phyloP scores from a whole-genome alignment of 257 asterid genomes.

The Jasminum sambac region DNA sequence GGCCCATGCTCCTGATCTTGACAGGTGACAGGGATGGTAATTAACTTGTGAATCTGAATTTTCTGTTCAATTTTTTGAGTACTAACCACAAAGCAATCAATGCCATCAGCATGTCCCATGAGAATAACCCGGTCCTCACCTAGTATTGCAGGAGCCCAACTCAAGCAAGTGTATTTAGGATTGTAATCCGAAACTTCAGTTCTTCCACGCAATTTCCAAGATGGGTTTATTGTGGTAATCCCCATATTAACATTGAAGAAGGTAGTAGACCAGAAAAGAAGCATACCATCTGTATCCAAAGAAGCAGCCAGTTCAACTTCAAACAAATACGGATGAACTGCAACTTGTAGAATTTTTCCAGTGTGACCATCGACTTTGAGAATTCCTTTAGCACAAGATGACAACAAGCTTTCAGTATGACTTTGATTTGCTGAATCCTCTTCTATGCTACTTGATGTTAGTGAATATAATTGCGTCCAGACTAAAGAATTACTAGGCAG shows the following conservation, averaged over 20 bases:
- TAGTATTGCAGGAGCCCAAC: slow-evolving; percentile 72
- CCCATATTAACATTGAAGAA: slow-evolving; percentile 56
- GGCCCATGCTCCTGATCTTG: slow-evolving; percentile 48
- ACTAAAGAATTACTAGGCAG: slow-evolving; percentile 63
- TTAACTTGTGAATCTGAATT: slow-evolving; percentile 42
- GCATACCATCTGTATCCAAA: slow-evolving; percentile 66
- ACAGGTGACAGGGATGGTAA: slow-evolving; percentile 55
- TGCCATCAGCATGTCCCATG: slow-evolving; percentile 75
- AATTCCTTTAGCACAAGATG: slow-evolving; percentile 49
- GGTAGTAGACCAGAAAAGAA: slow-evolving; percentile 76
- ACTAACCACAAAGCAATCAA: slow-evolving; percentile 63
- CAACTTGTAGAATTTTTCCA: slow-evolving; percentile 68
- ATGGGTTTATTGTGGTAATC: slow-evolving; percentile 62
- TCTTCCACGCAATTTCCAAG: slow-evolving; percentile 59
- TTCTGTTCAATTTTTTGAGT: slow-evolving; percentile 39
- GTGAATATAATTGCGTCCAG: slow-evolving; percentile 65
- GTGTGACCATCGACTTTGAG: slow-evolving; percentile 64
- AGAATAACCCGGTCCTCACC: slow-evolving; percentile 56
- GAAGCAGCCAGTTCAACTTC: slow-evolving; percentile 81
- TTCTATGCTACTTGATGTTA: slow-evolving; percentile 38
- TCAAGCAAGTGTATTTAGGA: slow-evolving; percentile 71
- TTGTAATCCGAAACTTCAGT: slow-evolving; percentile 34
- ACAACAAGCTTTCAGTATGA: slow-evolving; percentile 34
- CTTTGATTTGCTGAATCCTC: slow-evolving; percentile 40
- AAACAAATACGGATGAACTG: slow-evolving; percentile 68